Conservation (phyloP, 371 early-diverging fungal species). For the Lichtheimia ornata region DNA sequence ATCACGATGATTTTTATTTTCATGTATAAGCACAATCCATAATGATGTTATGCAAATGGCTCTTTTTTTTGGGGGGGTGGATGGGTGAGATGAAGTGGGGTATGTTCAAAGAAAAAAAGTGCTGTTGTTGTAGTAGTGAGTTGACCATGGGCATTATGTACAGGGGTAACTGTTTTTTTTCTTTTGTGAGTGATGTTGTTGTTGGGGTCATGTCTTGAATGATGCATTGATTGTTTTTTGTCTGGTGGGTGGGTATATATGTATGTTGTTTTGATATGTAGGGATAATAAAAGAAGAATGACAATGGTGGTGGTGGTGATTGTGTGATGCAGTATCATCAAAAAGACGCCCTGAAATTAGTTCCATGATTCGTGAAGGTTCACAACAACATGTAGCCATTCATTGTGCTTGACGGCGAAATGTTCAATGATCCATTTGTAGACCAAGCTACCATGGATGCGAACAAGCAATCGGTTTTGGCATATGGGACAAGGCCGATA, state of each 20-base stretch:
- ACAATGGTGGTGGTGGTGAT: neutral
- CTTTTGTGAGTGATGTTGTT: no score
- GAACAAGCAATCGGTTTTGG: conserved; percentile 45
- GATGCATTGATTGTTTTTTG: neutral
- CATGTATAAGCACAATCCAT: no score
- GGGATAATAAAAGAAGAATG: conserved; percentile 6
- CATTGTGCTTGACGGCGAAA: conserved; percentile 46
- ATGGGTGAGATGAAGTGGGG: no score
- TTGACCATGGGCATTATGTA: no score
- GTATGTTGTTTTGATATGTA: neutral
- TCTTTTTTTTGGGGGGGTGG: no score
- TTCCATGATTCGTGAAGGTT: conserved; percentile 32
- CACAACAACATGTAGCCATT: conserved; percentile 54
- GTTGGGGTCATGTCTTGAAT: neutral
- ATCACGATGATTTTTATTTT: no score
- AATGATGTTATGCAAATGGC: no score
- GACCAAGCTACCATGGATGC: conserved; percentile 50
- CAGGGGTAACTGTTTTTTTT: no score
- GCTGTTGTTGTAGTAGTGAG: no score
- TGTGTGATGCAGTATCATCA: conserved; percentile 3
- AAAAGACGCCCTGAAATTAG: neutral
- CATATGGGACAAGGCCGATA: conserved; percentile 52
- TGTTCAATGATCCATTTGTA: conserved; percentile 51
- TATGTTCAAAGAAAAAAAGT: no score
- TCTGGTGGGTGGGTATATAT: neutral